A percentile compares a stretch with the other conserved stretches of the same genome.
phyloP scores from a whole-genome alignment of 2,329 filamentous ascomycete species.

The Verticillium tricorpus region DNA sequence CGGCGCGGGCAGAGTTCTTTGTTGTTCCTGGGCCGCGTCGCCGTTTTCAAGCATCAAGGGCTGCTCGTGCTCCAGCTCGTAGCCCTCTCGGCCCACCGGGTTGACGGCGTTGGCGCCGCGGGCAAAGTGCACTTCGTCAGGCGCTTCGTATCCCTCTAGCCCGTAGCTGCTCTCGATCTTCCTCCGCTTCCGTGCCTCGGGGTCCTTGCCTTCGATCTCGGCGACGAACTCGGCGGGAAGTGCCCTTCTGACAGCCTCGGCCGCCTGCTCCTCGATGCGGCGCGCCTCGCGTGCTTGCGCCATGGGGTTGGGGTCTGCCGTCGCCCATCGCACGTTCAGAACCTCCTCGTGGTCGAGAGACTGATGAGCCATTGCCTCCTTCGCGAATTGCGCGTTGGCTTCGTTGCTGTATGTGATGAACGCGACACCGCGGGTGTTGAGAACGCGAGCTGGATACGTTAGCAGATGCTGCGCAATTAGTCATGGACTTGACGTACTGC shows the following conservation, averaged over 20 bases:
- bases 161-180: slow-evolving; percentile 89
- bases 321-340: slow-evolving; percentile 95
- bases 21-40: slow-evolving; percentile 28
- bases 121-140: slow-evolving; percentile 90
- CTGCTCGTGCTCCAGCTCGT: slow-evolving; percentile 60
- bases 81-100: slow-evolving; percentile 51
- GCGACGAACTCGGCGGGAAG: slow-evolving; percentile 87
- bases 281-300: slow-evolving; percentile 88
- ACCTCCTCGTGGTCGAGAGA: slow-evolving; percentile 87
- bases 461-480: background rate
- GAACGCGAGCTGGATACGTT: slow-evolving; percentile 56
- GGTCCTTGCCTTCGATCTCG: slow-evolving; percentile 88
- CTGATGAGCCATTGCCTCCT: slow-evolving; percentile 95
- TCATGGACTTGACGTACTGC: slow-evolving; percentile 39
- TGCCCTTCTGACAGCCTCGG: slow-evolving; percentile 84
- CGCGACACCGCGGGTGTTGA: slow-evolving; percentile 84
- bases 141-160: slow-evolving; percentile 85
- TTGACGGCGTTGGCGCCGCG: slow-evolving; percentile 67
- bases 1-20: slow-evolving; percentile 17
- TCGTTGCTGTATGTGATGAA: slow-evolving; percentile 95
- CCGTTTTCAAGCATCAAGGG: slow-evolving; percentile 54
- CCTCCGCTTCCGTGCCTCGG: slow-evolving; percentile 79
- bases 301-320: slow-evolving; percentile 91
- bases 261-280: slow-evolving; percentile 90
- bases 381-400: slow-evolving; percentile 78